phyloP scores from a whole-genome alignment of 2,329 filamentous ascomycete species.

The Xylariaceae sp. region DNA sequence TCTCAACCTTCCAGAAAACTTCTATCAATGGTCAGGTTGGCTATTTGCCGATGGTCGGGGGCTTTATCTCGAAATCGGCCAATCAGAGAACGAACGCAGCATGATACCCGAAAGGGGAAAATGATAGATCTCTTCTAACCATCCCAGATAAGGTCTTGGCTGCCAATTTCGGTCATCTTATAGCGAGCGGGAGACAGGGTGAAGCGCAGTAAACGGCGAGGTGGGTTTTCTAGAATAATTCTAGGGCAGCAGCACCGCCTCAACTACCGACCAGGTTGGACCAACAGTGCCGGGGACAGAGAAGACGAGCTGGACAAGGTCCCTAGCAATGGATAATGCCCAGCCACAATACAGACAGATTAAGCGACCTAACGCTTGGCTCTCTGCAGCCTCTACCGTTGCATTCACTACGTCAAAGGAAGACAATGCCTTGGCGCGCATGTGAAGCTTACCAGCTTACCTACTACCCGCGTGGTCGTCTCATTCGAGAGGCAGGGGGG shows the following conservation, averaged over 20 bases:
- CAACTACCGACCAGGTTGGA: background rate
- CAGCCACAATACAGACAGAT: background rate
- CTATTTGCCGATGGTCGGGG: background rate
- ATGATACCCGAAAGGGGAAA: constrained; percentile 19
- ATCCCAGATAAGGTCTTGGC: background rate
- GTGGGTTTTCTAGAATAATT: background rate
- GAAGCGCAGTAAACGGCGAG: background rate
- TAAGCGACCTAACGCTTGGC: background rate
- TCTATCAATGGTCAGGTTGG: background rate
- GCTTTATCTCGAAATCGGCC: constrained; percentile 4
- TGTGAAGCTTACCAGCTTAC: background rate
- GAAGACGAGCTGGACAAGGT: background rate
- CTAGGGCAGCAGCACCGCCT: background rate
- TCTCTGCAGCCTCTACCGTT: background rate
- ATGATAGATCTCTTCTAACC: background rate
- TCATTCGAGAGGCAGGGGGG: background rate
- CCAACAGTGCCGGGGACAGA: too few species aligned
- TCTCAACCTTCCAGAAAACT: background rate
- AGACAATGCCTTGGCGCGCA: background rate
- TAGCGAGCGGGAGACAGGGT: background rate
- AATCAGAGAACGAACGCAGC: constrained; percentile 16
- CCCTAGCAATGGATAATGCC: background rate
- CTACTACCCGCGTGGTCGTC: too few species aligned
- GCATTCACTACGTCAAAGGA: background rate
- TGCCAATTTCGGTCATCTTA: background rate